Evolutionary conservation across 2,329 filamentous ascomycete genomes (phyloP).

Genomic region (Penicillium sp.): DNA sequence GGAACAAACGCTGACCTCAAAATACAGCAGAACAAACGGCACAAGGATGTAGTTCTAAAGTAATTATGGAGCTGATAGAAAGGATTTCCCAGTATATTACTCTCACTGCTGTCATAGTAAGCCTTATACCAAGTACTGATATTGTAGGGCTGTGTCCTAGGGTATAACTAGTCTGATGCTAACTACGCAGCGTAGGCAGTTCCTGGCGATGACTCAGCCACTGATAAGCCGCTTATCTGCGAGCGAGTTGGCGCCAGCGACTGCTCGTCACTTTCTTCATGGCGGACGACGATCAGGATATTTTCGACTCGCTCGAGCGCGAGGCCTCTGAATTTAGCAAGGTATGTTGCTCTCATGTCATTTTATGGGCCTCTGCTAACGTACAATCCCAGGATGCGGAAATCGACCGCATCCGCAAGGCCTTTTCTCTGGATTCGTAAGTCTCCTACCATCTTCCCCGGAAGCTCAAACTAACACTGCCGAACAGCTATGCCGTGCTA

Average conservation of each 20-base stretch:
- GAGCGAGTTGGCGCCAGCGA: background rate
- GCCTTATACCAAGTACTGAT: background rate
- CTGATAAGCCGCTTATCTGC: constrained; percentile 13
- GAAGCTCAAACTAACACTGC: background rate
- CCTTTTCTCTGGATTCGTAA: constrained; percentile 74
- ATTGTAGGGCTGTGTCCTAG: background rate
- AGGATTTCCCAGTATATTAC: background rate
- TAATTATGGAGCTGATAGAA: no score
- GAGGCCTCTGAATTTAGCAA: constrained; percentile 91
- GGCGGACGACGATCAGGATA: constrained; percentile 64
- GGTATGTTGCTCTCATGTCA: constrained; percentile 43
- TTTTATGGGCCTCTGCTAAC: constrained; percentile 14
- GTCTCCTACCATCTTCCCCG: constrained; percentile 22
- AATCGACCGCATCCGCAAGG: constrained; percentile 87
- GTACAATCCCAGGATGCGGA: constrained; percentile 68
- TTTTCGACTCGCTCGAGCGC: constrained; percentile 72
- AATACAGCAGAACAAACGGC: background rate
- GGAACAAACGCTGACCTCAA: background rate
- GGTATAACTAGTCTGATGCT: background rate
- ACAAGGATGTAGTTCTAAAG: background rate
- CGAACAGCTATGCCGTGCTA: constrained; percentile 75
- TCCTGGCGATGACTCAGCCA: background rate
- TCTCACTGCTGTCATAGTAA: background rate
- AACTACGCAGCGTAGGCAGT: no score
- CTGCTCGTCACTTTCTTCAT: constrained; percentile 30